Evolutionary conservation across 2,329 filamentous ascomycete species (phyloP).

Genomic region (Cladosporium sp.): DNA sequence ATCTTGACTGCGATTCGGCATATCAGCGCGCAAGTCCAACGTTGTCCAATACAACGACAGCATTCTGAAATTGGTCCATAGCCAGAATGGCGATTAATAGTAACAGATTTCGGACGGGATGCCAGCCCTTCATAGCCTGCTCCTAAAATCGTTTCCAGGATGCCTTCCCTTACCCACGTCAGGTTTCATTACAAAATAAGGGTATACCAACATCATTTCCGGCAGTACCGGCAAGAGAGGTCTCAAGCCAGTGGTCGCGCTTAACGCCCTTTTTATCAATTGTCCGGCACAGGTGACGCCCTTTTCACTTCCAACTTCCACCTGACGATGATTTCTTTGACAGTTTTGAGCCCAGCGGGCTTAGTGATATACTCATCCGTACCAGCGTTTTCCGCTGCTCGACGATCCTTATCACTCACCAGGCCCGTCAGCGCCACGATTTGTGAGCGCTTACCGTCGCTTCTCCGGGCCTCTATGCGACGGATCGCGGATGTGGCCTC

Average conservation of each 20-base stretch:
- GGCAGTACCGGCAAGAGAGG: neutral
- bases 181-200: neutral
- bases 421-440: neutral
- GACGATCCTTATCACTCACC: conserved; percentile 40
- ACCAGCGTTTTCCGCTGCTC: conserved; percentile 34
- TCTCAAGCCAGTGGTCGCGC: neutral
- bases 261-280: neutral
- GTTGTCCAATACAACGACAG: neutral
- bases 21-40: no score
- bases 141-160: neutral
- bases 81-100: neutral
- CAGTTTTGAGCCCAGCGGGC: neutral
- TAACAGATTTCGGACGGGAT: neutral
- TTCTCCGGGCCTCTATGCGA: neutral
- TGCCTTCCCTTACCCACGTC: neutral
- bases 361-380: neutral
- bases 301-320: neutral
- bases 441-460: neutral
- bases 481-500: neutral
- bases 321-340: neutral
- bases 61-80: neutral
- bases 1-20: no score
- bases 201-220: neutral
- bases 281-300: neutral
- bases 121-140: neutral